Evolutionary conservation across 2,329 filamentous ascomycete species (phyloP).

Genomic region (Clonostachys rhizophaga): DNA sequence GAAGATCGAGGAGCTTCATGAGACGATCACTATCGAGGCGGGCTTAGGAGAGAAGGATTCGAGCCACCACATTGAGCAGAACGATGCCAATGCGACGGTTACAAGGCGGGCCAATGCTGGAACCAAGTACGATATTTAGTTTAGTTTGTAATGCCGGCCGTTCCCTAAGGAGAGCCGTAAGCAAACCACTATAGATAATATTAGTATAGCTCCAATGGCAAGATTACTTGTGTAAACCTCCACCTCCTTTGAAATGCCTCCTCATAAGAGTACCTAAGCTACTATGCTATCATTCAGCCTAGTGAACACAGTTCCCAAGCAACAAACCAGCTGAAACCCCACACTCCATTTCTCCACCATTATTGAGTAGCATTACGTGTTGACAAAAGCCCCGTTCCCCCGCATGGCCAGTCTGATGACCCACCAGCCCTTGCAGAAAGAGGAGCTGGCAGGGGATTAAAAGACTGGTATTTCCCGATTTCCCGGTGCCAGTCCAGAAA

Average conservation of each 20-base stretch:
- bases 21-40: conserved; percentile 5
- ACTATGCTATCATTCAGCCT: too few species aligned
- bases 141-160: background rate
- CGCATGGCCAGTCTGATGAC: too few species aligned
- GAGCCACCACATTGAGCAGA: conserved; percentile 8
- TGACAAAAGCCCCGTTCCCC: too few species aligned
- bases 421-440: too few species aligned
- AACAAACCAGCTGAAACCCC: background rate
- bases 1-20: conserved; percentile 6
- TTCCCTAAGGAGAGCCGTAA: background rate
- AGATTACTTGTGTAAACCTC: background rate
- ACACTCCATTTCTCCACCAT: background rate
- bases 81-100: conserved; percentile 4
- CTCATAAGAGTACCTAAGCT: background rate
- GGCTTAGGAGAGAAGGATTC: conserved; percentile 5
- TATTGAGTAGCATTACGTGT: background rate
- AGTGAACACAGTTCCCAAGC: background rate
- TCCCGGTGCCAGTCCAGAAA: background rate
- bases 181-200: background rate
- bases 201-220: background rate
- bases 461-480: conserved; percentile 1
- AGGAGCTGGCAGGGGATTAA: background rate
- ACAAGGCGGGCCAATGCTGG: conserved; percentile 4
- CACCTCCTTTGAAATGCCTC: background rate
- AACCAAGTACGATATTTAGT: conserved; percentile 6